Base-by-base conservation (phyloP, 257 asterid species). In the Plantago ovata region DNA sequence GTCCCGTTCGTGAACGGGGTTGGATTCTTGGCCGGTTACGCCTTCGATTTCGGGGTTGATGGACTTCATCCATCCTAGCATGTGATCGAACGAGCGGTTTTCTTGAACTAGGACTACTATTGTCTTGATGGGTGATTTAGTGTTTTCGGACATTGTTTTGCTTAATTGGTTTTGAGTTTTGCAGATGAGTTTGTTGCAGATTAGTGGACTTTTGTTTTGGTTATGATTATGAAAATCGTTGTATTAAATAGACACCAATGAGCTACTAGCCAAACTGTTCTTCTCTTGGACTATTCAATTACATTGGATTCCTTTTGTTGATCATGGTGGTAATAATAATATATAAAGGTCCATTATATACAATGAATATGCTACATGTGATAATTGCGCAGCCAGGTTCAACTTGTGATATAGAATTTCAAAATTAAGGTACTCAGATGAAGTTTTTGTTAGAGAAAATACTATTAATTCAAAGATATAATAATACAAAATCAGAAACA, bases 51-150 rank as follows among this genome's bases (percentile, higher is more conserved):
- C 87, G 1, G 84, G 85, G 72, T 87, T 82, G 54, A 84, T 63
- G 73, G 85, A 32, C 66, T 78, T 87, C 89, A 87, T 80, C 95
- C 94, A 87, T 54, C 95, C 95, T 12, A 84, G 76, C 75, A 81
- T 70, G 66, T 86, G 94, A 66, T 86, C 95, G 20, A 86, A 86
- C 24, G 95, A 87, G 46, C 96, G 69, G 62, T 87, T 87, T 80
- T 84, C 96, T 67, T 83, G 94, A 38, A 87, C 94, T 38, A 84
- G 45, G 20, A 87, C 66, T 3, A 87, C 94, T 0, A 87, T 67
- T 20, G 95, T 84, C 67, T 82, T 87, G 84, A 87, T 82, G 53
- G 94, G 88, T 38, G 63, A 61, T 20, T 71, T 43, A 2, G 62
- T 44, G 11, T 56, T 50, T 46, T 58, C 77, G 24, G 84, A 24